Base-by-base conservation (phyloP, 2,329 filamentous ascomycete genomes). In the Periconia digitata region DNA sequence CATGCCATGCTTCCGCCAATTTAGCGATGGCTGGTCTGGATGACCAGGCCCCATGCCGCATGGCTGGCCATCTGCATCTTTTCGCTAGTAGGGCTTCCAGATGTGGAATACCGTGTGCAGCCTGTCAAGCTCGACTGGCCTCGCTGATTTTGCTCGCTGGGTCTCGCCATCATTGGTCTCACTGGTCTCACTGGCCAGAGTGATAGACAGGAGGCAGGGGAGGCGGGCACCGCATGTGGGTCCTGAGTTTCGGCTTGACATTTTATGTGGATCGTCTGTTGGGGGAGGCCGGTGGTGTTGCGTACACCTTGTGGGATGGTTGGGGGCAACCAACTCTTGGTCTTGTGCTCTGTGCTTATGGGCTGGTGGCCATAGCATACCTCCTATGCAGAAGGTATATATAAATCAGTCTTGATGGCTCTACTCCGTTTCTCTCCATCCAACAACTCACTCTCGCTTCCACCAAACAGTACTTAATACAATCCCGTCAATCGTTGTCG, bases 401-500 rank as follows among this genome's bases (percentile, higher is more conserved):
- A 17, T n/a, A 40, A 22, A n/a, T 13, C 21, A n/a, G 5, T 27
- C 21, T n/a, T 16, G 3, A 21, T 21, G 2, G 20, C 13, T n/a
- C 17, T 8, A 36, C 17, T 40, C 6, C 3, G 10, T 37, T n/a
- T 21, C 37, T 16, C 10, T 27, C 18, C 22, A 16, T 24, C 21
- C 18, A 39, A 5, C 12, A 32, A 32, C 27, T 27, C 38, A 40
- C 38, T 13, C 38, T 24, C 38, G 18, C 38, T 40, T 13, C 38
- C 6, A 40, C 20, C 20, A 17, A 21, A 6, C 18, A 20, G 21
- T 40, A 40, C 17, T 35, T 43, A 32, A 34, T 43, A 16, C 37
- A 21, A 22, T 22, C 17, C 23, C 21, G 27, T 35, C 41, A 43
- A 34, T 23, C 41, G 41, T 43, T 43, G 41, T 43, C 41, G 41